Base-by-base conservation (phyloP, 345 rosid genomes). In the Orychophragmus violaceus region DNA sequence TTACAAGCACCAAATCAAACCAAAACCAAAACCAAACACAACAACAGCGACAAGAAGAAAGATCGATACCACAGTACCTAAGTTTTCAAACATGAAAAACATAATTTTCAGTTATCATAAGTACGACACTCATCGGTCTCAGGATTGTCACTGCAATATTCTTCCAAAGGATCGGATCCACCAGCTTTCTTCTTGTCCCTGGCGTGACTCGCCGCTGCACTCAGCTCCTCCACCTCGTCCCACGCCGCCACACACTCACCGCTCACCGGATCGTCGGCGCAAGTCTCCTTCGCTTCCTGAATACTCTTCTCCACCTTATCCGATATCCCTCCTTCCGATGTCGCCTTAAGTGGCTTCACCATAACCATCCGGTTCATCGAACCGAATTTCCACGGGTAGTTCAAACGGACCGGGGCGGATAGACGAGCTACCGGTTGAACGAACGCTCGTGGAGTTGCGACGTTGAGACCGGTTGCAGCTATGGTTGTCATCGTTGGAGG, bases 161-260 rank as follows among this genome's bases (percentile, higher is more conserved):
- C 72, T 82, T 94, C 99, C 82, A 94, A 62, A 19, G 97, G 95
- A 62, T 94, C 97, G 3, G 80, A 69, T 5, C 68, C 83, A 62
- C 77, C 67, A 5, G 71, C 82, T 74, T 90, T 94, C 82, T 81
- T 69, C 96, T 69, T 85, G 77, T 87, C 99, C 66, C 89, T 74
- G 0, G 92, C 95, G 69, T 94, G 97, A 85, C 99, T 88, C 2
- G 91, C 97, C 7, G 96, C 99, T 4, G 99, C 99, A 55, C 97
- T 94, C 74, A 94, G 84, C 88, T 94, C 99, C 83, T 94, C 97
- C 74, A 94, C 99, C 79, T 91, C 97, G 68, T 94, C 99, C 99
- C 99, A 94, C 30, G 99, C 97, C 19, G 99, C 97, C 42, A 79
- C 95, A 64, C 97, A 94, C 83, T 90, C 99, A 0, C 95, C 97